A percentile compares a stretch with the other conserved stretches of the same genome.
Conservation (phyloP, 2,329 filamentous ascomycete species). For the Cordyceps cateniannulata region DNA sequence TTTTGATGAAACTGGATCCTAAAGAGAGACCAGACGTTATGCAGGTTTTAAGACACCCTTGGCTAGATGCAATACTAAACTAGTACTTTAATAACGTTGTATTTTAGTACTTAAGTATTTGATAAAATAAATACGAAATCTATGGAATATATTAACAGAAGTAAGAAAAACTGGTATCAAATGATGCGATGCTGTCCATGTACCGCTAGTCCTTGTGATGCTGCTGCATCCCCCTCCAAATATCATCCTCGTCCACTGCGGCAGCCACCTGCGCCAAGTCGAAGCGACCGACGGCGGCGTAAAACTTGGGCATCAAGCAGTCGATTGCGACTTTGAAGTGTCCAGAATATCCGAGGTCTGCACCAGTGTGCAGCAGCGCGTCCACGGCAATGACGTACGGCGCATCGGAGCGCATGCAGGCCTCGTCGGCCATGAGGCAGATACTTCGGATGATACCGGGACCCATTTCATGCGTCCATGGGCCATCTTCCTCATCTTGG, state of each 20-base stretch:
- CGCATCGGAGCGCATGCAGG: not conserved
- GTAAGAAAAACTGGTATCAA: too few species aligned
- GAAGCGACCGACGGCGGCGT: not conserved
- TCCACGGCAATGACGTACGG: constrained; percentile 4
- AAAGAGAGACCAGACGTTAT: constrained; percentile 4
- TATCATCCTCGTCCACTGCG: not conserved
- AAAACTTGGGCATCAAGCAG: not conserved
- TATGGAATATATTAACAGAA: too few species aligned
- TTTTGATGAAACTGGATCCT: constrained; percentile 17
- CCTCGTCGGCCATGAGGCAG: constrained; percentile 2
- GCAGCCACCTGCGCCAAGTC: not conserved
- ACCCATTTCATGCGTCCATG: not conserved
- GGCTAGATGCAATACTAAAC: not conserved
- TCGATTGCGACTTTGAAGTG: not conserved
- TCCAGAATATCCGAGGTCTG: not conserved
- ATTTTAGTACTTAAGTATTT: too few species aligned
- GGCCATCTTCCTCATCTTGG: not conserved
- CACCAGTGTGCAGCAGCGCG: constrained; percentile 1
- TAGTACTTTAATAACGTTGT: too few species aligned
- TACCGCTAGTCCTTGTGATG: too few species aligned
- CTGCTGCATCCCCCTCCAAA: not conserved
- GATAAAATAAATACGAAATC: too few species aligned
- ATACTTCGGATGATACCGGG: not conserved
- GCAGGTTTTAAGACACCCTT: not conserved
- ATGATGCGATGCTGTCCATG: too few species aligned